Base-by-base conservation (phyloP, 345 rosid genomes). In the Rhizophora mangle region DNA sequence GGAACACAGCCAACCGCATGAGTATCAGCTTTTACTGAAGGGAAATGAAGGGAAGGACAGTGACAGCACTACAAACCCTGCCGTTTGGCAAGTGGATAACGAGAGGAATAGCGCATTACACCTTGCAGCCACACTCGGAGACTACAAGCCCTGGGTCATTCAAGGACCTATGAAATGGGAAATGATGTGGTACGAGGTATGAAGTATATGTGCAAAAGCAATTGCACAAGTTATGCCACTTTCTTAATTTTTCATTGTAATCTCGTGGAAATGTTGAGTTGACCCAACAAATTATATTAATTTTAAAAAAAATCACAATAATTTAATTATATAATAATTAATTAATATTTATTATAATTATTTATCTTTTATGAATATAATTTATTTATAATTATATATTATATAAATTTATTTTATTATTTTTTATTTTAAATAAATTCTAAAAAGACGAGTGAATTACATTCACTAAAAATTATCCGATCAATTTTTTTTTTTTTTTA, bases 1-100 rank as follows among this genome's bases (percentile, higher is more conserved):
- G 51, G 88, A 87, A 79, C 78, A 78, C 54, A 70, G 88, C 65
- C 88, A 81, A 64, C 51, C 70, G 0, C 11, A 20, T 11, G 30
- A 71, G 13, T 79, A 58, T 21, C 9, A 67, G 3, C 22, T 74
- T 6, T 64, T 79, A 21, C 11, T 68, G 13, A 29, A 58, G 36
- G 19, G 2, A 31, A 8, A 0, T n/a, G 10, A 6, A 53, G 46
- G 15, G 15, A 53, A 53, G 24, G 32, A 13, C 9, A 31, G 19
- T 27, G 43, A 21, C 21, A 26, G 6, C 6, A 9, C 64, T 19
- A 43, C 37, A 20, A 9, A 62, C 62, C 8, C n/a, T 13, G 47
- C 29, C 16, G 67, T 74, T 19, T 8, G 67, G 16, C 70, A 65
- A n/a, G 26, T 74, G 6, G 76, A 79, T 52, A 63, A 39, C 0